These are phyloP conservation scores for Microdochium nivale DNA, from an alignment of 2,329 filamentous ascomycete genomes.

Conservation along the genomic window DNA sequence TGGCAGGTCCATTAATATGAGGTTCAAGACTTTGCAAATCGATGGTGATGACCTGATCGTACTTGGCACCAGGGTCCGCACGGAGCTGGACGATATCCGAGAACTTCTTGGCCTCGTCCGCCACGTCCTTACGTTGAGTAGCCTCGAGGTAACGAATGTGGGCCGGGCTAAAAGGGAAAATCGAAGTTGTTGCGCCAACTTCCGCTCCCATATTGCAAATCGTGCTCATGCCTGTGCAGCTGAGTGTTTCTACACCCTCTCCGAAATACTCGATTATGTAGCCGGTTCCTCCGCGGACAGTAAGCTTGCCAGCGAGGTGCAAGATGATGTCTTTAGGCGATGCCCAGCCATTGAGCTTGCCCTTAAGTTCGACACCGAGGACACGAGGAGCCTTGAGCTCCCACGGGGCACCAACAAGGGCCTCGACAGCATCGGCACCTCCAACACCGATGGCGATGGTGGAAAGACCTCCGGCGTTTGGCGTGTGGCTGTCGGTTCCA, in stretches of 20 bases:
- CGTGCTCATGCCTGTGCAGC: constrained; percentile 88
- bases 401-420: constrained; percentile 92
- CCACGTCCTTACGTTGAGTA: constrained; percentile 69
- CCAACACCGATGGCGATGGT: constrained; percentile 95
- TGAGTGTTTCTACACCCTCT: constrained; percentile 79
- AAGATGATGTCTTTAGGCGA: constrained; percentile 95
- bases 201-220: constrained; percentile 85
- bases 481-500: constrained; percentile 93
- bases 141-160: constrained; percentile 81
- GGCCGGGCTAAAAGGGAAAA: constrained; percentile 84
- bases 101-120: constrained; percentile 52
- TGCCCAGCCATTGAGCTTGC: constrained; percentile 81
- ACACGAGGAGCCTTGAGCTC: constrained; percentile 93
- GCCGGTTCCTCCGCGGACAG: constrained; percentile 88
- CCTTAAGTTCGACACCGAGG: constrained; percentile 75
- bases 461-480: constrained; percentile 90
- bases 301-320: constrained; percentile 78
- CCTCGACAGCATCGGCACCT: constrained; percentile 94
- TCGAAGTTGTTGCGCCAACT: constrained; percentile 89
- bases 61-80: constrained; percentile 74
- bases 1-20: constrained; percentile 95
- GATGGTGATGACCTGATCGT: constrained; percentile 86
- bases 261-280: constrained; percentile 94
- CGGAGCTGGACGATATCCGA: constrained; percentile 50
- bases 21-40: constrained; percentile 86